Evolutionary conservation across 768 basidiomycete genomes (phyloP), one percentile per base, ranked within the genome.

Genomic region (Dioszegia crocea): DNA sequence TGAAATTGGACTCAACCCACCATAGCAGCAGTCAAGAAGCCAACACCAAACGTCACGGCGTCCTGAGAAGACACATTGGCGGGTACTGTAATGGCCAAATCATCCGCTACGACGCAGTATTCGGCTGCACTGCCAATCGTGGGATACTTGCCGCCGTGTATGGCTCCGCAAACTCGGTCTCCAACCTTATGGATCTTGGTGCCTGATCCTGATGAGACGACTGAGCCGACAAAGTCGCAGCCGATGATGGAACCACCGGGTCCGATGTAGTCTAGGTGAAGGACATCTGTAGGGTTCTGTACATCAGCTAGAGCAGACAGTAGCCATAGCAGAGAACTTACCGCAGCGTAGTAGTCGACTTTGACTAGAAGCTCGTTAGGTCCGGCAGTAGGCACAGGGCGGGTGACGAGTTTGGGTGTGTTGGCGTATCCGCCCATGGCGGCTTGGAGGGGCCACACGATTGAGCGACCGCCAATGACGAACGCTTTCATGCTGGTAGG

Each of bases 341-440:
- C 70, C 41, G 57, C 54, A 14, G 68, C 57, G n/a, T 62, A 62
- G 54, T 68, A 68, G 27, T 61, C 59, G 12, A 69, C 60, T 57
- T 75, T 72, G 59, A 75, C 60, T 11, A 75, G 52, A 4, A 75
- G 62, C 14, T 75, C 66, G 31, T 69, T 60, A 17, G 61, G 46
- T 11, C 53, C 58, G 19, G 59, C 54, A 14, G 44, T 39, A 24
- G 66, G 68, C 4, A 65, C 60, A 6, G 64, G 45, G 17, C 64
- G 39, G 24, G 40, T 43, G 40, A 43, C 40, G 40, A 43, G 21
- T 17, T 43, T 21, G 40, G 40, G 9, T 43, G 14, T 21, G 21
- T 43, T 43, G 16, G 40, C 8, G 40, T 43, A 43, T 16, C 40
- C 40, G 21, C 40, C 40, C 40, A 43, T 17, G 6, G 40, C 40